These are phyloP conservation scores for Chlamydomonas incerta DNA, from an alignment of 139 green algal species.

Conservation along the genomic window DNA sequence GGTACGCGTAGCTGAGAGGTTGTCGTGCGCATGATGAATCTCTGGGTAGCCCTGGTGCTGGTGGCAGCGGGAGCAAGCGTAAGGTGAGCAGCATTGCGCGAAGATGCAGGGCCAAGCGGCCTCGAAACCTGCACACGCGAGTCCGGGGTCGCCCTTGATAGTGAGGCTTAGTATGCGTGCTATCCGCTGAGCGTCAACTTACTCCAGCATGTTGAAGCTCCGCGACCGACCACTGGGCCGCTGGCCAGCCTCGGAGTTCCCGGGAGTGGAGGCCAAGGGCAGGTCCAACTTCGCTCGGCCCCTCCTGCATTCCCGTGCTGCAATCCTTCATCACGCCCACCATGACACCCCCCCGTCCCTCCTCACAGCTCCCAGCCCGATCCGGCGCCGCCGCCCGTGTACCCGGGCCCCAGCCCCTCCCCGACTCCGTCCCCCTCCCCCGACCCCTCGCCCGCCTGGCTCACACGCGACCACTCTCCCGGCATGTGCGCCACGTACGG, in stretches of 20 bases:
- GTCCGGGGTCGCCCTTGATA: background rate
- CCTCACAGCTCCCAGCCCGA: background rate
- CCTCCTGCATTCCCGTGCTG: background rate
- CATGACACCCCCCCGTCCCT: background rate
- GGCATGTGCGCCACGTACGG: constrained; percentile 77
- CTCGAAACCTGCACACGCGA: background rate
- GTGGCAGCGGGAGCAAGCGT: background rate
- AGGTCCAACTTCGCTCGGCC: too few species aligned
- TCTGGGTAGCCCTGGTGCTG: background rate
- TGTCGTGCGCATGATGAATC: background rate
- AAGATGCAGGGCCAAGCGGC: background rate
- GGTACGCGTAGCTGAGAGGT: too few species aligned
- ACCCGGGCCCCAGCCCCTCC: background rate
- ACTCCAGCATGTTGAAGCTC: too few species aligned
- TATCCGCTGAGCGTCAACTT: too few species aligned
- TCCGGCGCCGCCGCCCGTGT: background rate
- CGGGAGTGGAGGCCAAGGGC: too few species aligned
- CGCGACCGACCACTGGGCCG: too few species aligned
- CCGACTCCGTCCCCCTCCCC: too few species aligned
- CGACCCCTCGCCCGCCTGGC: constrained; percentile 45
- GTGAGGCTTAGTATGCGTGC: too few species aligned
- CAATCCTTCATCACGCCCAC: too few species aligned
- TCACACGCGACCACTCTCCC: constrained; percentile 56
- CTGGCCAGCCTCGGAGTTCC: too few species aligned
- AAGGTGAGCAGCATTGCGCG: background rate